A percentile compares a stretch with the other conserved stretches of the same genome.
phyloP scores from a whole-genome alignment of 208 protist genomes.

The Trichomonas vaginalis region DNA sequence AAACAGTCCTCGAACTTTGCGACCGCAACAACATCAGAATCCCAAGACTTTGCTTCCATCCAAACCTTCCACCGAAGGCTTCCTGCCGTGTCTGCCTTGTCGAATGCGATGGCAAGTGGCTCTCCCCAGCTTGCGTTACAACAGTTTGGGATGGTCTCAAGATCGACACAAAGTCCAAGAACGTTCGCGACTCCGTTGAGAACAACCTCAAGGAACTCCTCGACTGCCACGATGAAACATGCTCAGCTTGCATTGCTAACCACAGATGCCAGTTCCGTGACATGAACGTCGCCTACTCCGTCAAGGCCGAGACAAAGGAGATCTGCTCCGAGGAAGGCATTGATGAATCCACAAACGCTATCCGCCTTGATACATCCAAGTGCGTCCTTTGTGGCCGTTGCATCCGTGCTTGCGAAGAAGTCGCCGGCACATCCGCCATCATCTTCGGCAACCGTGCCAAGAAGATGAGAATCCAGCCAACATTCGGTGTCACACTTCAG shows the following conservation, averaged over 20 bases:
- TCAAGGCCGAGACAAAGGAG: neutral
- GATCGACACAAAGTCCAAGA: neutral
- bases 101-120: neutral
- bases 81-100: constrained; percentile 4
- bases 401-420: constrained; percentile 28
- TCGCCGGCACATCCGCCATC: neutral
- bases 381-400: constrained; percentile 37
- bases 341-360: neutral
- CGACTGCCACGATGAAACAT: neutral
- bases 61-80: neutral
- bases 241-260: neutral
- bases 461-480: neutral
- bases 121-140: neutral
- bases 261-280: neutral
- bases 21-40: neutral
- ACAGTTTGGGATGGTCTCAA: neutral
- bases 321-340: neutral
- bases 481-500: neutral
- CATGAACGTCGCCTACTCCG: neutral
- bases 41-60: neutral
- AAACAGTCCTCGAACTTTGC: constrained; percentile 1
- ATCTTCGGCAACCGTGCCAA: neutral
- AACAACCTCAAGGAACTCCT: neutral
- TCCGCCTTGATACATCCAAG: constrained; percentile 29
- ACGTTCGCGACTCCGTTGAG: neutral